These are phyloP conservation scores for Euphorbia pulcherrima DNA, from an alignment of 345 rosid genomes.

Conservation along the genomic window DNA sequence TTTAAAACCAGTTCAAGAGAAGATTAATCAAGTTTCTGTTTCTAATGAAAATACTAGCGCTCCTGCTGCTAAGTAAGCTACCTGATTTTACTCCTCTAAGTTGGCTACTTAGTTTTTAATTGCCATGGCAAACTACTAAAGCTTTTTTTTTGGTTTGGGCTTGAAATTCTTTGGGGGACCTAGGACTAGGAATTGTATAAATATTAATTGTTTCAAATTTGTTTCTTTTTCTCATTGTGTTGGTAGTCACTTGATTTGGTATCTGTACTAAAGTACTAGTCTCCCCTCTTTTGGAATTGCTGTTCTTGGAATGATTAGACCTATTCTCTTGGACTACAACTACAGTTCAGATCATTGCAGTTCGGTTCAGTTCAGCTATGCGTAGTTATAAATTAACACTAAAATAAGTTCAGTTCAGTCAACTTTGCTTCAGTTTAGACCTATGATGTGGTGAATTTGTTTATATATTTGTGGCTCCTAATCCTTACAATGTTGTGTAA, in stretches of 20 bases:
- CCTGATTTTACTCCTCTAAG: background rate
- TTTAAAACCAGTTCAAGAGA: slow-evolving; percentile 35
- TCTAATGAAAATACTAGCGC: slow-evolving; percentile 38
- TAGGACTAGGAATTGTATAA: background rate
- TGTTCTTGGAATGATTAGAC: background rate
- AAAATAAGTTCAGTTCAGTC: too few relatives aligned
- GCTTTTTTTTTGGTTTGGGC: background rate
- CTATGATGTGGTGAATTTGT: background rate
- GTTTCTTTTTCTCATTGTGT: background rate
- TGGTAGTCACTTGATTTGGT: background rate
- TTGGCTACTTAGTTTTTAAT: background rate
- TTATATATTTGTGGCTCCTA: slow-evolving; percentile 4
- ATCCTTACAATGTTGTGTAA: slow-evolving; percentile 13
- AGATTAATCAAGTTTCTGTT: slow-evolving; percentile 30
- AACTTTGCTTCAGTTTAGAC: too few relatives aligned
- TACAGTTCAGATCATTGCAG: too few relatives aligned
- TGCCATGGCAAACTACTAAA: background rate
- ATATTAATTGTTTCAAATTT: background rate
- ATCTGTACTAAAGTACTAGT: background rate
- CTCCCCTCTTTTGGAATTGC: background rate
- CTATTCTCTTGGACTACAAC: too few relatives aligned
- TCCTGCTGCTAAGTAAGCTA: slow-evolving; percentile 61
- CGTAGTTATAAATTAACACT: too few relatives aligned
- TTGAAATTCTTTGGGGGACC: background rate
- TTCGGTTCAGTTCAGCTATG: too few relatives aligned